Percentiles rank a stretch among this genome's conserved stretches.
These are phyloP conservation scores for Nelumbo lutea DNA, from an alignment of 164 flowering plant species.

Conservation along the genomic window DNA sequence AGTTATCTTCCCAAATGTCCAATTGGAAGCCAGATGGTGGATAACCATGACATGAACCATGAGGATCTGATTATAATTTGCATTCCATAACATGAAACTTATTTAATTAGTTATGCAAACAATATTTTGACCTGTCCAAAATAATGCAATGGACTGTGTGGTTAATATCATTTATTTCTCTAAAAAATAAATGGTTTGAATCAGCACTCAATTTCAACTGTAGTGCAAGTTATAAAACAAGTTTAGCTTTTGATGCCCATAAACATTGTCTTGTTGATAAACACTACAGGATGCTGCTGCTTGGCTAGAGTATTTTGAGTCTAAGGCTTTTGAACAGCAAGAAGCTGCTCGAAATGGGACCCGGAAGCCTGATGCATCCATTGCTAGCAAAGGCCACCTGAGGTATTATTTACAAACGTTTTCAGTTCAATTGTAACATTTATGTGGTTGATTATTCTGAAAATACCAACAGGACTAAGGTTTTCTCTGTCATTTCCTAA, in stretches of 20 bases:
- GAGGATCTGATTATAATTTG: background rate
- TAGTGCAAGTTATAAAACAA: background rate
- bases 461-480: background rate
- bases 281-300: conserved; percentile 97
- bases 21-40: background rate
- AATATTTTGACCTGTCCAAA: background rate
- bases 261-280: background rate
- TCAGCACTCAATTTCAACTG: background rate
- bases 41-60: background rate
- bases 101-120: background rate
- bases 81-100: background rate
- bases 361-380: conserved; percentile 95
- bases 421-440: background rate
- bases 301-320: conserved; percentile 98
- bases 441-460: background rate
- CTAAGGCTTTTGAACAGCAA: conserved; percentile 99
- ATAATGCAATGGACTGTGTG: background rate
- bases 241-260: background rate
- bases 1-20: background rate
- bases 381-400: conserved; percentile 98
- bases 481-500: background rate
- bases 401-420: conserved; percentile 42
- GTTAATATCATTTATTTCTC: background rate
- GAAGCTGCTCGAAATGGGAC: conserved; percentile 99
- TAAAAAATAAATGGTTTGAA: conserved; percentile 1